Base-by-base conservation (phyloP, 2,329 filamentous ascomycete genomes). In the Cyclaneusma minus region DNA sequence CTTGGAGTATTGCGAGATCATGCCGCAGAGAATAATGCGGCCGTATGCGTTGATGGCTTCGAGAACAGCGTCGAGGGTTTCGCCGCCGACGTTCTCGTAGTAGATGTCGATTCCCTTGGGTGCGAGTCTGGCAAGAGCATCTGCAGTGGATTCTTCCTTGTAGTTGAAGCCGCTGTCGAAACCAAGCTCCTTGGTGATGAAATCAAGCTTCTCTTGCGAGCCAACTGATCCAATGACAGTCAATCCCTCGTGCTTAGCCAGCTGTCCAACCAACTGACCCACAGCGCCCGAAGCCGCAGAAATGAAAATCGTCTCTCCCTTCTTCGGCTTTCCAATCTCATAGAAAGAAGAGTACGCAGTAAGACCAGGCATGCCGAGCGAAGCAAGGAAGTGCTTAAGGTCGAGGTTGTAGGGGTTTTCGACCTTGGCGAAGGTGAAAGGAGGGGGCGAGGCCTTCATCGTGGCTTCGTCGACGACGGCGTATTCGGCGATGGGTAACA, bases 121-220 rank as follows among this genome's bases (percentile, higher is more conserved):
- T 1, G 75, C 75, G 5, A 83, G 60, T 30, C 75, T 62, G 37
- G 58, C 51, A 24, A 84, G 57, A 0, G 75, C 76, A 21, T 73
- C 68, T 1, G 52, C 46, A 4, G 73, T 60, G 45, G 67, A 68
- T 55, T 82, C 77, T 29, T 64, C 80, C 62, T 81, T 82, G 58
- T 84, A 84, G 57, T 84, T 84, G 57, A 83, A 84, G 10, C 74
- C 78, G 12, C 50, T 64, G 42, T 83, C 74, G 45, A 83, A 84
- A 14, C 62, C 60, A 17, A 84, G 62, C 25, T 78, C 70, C 29
- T 76, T 69, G 47, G 79, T 71, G 47, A 83, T 77, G 51, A 66
- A 83, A 4, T 77, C 62, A 24, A 80, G 56, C 55, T 85, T 84
- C 45, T 75, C 68, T 43, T 84, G 74, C n/a, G 68, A 67, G 11